Evolutionary conservation across 257 asterid genomes (phyloP).

Genomic region (Solanum acaule): DNA sequence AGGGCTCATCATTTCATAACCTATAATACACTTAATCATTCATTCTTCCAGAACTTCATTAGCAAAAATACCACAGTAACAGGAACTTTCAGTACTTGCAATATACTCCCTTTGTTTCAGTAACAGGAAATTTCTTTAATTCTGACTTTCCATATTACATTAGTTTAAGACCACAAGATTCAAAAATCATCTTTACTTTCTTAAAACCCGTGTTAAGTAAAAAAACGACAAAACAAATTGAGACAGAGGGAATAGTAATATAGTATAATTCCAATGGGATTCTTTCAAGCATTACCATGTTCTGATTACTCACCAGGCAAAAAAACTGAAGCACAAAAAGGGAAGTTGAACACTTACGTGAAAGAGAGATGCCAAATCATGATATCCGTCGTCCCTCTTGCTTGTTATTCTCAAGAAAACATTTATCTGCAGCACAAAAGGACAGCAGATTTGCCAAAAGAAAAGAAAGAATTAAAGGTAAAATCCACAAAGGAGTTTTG

Average conservation of each 20-base stretch:
- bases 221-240: background rate
- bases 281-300: background rate
- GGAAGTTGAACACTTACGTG: conserved; percentile 35
- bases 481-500: background rate
- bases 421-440: conserved; percentile 38
- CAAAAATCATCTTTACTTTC: background rate
- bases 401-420: conserved; percentile 72
- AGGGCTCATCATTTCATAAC: conserved; percentile 1
- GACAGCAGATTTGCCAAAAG: background rate
- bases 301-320: background rate
- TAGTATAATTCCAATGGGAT: background rate
- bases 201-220: background rate
- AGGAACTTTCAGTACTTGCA: background rate
- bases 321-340: background rate
- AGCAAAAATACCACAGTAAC: background rate
- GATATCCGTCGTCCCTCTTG: conserved; percentile 71
- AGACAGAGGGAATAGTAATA: background rate
- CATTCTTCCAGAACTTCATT: background rate
- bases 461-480: background rate
- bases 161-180: background rate
- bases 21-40: background rate
- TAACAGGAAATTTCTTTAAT: background rate
- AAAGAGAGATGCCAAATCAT: conserved; percentile 86
- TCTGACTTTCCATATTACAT: background rate
- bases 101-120: background rate